Evolutionary conservation across 2,329 filamentous ascomycete genomes (phyloP).

Genomic region (Phoma sp.): DNA sequence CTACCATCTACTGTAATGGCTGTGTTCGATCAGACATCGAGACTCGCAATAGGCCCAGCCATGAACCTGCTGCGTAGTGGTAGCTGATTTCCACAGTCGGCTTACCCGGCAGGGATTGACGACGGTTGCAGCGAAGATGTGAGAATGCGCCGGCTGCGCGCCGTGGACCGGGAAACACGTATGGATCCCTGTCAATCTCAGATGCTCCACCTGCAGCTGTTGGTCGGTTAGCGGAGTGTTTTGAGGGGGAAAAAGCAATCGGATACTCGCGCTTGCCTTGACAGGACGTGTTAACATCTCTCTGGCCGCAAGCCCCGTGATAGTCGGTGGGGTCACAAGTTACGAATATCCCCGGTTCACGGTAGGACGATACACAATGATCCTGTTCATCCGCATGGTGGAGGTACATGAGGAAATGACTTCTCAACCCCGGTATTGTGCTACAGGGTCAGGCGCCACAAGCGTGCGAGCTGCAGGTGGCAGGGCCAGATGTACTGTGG

Average conservation of each 20-base stretch:
- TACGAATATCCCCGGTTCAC: slow-evolving; percentile 6
- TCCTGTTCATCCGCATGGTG: slow-evolving; percentile 12
- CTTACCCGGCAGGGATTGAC: neutral
- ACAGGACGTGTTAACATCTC: slow-evolving; percentile 16
- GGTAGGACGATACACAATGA: slow-evolving; percentile 11
- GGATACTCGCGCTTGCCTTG: slow-evolving; percentile 1
- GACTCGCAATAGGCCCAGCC: neutral
- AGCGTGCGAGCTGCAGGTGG: slow-evolving; percentile 23
- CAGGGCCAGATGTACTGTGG: slow-evolving; percentile 5
- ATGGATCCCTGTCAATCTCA: slow-evolving; percentile 4
- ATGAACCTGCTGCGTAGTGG: neutral
- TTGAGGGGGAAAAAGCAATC: slow-evolving; percentile 5
- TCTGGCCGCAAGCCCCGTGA: slow-evolving; percentile 3
- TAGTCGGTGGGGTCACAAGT: slow-evolving; percentile 13
- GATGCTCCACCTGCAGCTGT: slow-evolving; percentile 10
- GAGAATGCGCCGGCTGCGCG: slow-evolving; percentile 6
- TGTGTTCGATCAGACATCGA: neutral
- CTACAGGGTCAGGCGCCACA: slow-evolving; percentile 26
- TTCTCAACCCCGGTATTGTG: slow-evolving; percentile 23
- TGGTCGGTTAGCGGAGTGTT: slow-evolving; percentile 2
- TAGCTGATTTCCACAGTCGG: neutral
- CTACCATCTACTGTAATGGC: neutral
- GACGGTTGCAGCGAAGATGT: neutral
- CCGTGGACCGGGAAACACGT: slow-evolving; percentile 3
- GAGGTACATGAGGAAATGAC: slow-evolving; percentile 17